Evolutionary conservation across 2,329 filamentous ascomycete genomes (phyloP).

Genomic region (Fusarium sp.): DNA sequence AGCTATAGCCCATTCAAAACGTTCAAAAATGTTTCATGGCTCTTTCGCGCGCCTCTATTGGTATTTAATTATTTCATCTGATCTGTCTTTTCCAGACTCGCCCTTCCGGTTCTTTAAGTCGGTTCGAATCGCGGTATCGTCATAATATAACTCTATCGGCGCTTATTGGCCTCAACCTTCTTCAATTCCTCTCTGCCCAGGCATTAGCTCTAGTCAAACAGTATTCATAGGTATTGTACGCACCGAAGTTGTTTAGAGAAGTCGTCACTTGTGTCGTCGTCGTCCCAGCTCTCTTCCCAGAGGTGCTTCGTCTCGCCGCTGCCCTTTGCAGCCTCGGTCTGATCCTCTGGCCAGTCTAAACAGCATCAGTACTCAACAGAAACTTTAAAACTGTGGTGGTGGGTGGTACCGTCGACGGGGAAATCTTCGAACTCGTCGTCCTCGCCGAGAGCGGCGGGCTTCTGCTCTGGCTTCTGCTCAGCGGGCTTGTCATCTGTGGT

Average conservation of each 20-base stretch:
- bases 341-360: slow-evolving; percentile 90
- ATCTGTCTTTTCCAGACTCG: background rate
- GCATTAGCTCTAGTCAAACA: slow-evolving; percentile 6
- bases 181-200: slow-evolving; percentile 82
- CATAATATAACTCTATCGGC: slow-evolving; percentile 52
- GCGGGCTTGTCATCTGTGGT: slow-evolving; percentile 38
- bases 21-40: background rate
- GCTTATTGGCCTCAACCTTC: slow-evolving; percentile 85
- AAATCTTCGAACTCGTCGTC: slow-evolving; percentile 99
- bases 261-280: slow-evolving; percentile 96
- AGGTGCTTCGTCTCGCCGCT: slow-evolving; percentile 78
- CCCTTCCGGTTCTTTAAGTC: background rate
- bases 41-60: background rate
- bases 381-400: accelerated
- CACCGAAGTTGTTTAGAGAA: slow-evolving; percentile 95
- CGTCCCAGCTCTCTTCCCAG: slow-evolving; percentile 99
- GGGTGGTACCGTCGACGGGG: slow-evolving; percentile 82
- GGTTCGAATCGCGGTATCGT: background rate
- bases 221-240: slow-evolving; percentile 45
- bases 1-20: too few species aligned
- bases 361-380: background rate
- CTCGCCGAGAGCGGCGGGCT: slow-evolving; percentile 79
- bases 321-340: slow-evolving; percentile 80
- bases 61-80: background rate
- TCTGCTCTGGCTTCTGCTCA: slow-evolving; percentile 42